These are phyloP conservation scores for Botryotinia narcissicola DNA, from an alignment of 2,329 filamentous ascomycete genomes.

Conservation along the genomic window DNA sequence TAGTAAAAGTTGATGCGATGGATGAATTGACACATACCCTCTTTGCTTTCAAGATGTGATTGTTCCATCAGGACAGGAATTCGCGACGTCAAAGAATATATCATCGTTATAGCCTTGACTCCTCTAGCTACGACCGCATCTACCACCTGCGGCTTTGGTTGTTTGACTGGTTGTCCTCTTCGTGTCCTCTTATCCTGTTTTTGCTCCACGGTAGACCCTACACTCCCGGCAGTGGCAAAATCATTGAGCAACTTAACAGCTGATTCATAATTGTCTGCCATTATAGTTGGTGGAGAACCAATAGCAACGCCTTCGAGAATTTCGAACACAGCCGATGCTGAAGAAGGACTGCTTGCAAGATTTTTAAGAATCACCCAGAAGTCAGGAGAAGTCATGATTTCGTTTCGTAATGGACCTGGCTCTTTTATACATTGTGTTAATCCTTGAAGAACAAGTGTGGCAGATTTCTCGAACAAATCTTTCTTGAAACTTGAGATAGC, in stretches of 20 bases:
- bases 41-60: slow-evolving; percentile 83
- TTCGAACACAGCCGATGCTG: slow-evolving; percentile 76
- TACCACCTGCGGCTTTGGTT: slow-evolving; percentile 44
- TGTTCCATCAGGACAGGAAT: slow-evolving; percentile 87
- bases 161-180: slow-evolving; percentile 47
- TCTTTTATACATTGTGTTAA: slow-evolving; percentile 76
- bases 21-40: slow-evolving; percentile 42
- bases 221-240: slow-evolving; percentile 79
- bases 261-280: slow-evolving; percentile 92
- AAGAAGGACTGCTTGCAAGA: slow-evolving; percentile 66
- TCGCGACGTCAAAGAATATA: slow-evolving; percentile 77
- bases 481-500: slow-evolving; percentile 85
- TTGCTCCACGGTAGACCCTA: slow-evolving; percentile 69
- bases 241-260: slow-evolving; percentile 81
- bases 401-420: slow-evolving; percentile 75
- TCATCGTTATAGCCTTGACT: slow-evolving; percentile 74
- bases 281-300: slow-evolving; percentile 74
- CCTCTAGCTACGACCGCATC: slow-evolving; percentile 74
- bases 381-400: slow-evolving; percentile 93
- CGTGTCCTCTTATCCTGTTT: slow-evolving; percentile 56
- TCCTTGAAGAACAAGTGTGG: slow-evolving; percentile 73
- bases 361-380: slow-evolving; percentile 90
- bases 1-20: not conserved
- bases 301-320: slow-evolving; percentile 78
- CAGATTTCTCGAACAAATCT: slow-evolving; percentile 71